These are phyloP conservation scores for Microbotryum intermedium DNA, from an alignment of 1,284 basidiomycete species.

Conservation along the genomic window DNA sequence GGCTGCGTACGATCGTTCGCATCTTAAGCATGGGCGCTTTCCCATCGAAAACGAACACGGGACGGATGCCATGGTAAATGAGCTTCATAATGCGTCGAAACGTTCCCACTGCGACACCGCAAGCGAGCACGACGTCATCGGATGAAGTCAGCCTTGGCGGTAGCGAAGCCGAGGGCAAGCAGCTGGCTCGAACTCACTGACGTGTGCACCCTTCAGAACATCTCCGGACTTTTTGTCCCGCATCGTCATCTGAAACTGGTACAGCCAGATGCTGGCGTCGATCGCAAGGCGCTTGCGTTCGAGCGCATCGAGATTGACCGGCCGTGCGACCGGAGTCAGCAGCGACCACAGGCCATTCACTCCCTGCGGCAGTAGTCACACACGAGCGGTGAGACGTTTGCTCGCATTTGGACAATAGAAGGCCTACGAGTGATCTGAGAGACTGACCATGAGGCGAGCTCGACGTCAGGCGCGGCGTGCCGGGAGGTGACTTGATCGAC, in stretches of 20 bases:
- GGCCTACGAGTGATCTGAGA: no score
- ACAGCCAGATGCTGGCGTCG: conserved; percentile 99
- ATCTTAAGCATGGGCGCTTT: conserved; percentile 82
- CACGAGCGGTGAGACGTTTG: not conserved
- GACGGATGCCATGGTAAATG: conserved; percentile 91
- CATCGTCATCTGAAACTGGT: conserved; percentile 98
- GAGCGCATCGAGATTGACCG: conserved; percentile 70
- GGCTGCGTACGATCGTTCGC: conserved; percentile 63
- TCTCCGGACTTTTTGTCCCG: conserved; percentile 83
- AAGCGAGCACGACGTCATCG: not conserved
- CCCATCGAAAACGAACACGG: conserved; percentile 95
- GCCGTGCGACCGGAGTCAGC: conserved; percentile 82
- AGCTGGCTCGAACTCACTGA: conserved; percentile 39
- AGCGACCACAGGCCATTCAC: conserved; percentile 91
- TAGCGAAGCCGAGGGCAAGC: no score
- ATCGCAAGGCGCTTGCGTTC: conserved; percentile 88
- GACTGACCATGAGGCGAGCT: no score
- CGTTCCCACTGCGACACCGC: conserved; percentile 20
- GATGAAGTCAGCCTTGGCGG: no score
- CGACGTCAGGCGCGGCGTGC: no score
- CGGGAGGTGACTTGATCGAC: no score
- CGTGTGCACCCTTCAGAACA: conserved; percentile 84
- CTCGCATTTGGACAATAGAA: no score
- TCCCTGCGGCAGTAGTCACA: conserved; percentile 47
- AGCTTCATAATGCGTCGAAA: conserved; percentile 78